Evolutionary conservation across 306 rosid genomes (phyloP).

Genomic region (Phaseolus lunatus): DNA sequence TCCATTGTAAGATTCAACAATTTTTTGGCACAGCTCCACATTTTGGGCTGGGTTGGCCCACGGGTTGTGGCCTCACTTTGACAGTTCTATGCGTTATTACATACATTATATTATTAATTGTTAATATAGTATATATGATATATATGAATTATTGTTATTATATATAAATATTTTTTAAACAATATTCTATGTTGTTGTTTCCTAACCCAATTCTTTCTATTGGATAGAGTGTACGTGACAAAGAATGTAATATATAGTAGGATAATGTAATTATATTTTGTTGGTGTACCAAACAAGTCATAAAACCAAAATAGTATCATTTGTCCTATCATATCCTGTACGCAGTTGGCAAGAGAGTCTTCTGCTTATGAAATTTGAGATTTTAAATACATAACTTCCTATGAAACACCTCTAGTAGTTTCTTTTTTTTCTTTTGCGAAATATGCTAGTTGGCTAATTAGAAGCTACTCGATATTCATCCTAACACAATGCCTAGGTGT

Average conservation of each 20-base stretch:
- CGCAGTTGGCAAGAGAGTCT: neutral
- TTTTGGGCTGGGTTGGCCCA: no score
- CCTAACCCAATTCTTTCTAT: neutral
- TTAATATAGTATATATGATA: neutral
- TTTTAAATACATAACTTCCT: neutral
- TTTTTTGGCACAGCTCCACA: no score
- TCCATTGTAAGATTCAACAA: no score
- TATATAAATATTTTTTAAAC: neutral
- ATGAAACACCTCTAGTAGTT: neutral
- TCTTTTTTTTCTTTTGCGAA: neutral
- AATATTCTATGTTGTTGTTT: neutral
- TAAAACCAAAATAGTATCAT: neutral
- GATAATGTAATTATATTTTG: neutral
- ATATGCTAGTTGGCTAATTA: neutral
- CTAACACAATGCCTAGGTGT: neutral
- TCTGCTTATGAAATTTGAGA: neutral
- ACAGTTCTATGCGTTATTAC: no score
- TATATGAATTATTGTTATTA: neutral
- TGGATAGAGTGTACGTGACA: neutral
- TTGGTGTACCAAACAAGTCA: neutral
- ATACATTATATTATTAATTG: no score
- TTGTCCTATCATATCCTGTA: neutral
- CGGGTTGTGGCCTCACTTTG: no score
- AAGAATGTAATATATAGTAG: neutral
- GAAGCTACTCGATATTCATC: neutral